These are phyloP conservation scores for Microbotryum violaceum DNA, from an alignment of 1,284 basidiomycete species.

Conservation along the genomic window DNA sequence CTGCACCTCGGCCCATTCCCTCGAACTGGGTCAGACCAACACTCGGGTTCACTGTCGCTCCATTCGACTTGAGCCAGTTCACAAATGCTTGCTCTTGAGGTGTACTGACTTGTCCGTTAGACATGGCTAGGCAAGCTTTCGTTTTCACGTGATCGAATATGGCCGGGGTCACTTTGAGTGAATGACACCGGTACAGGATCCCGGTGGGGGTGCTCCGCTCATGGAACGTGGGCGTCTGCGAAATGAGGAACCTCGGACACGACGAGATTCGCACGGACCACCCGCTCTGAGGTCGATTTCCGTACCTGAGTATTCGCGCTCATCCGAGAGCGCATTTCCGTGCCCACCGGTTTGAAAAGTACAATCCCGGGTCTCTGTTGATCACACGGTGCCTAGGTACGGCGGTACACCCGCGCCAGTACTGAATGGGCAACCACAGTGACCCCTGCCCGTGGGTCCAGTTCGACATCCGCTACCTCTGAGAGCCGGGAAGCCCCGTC, in stretches of 20 bases:
- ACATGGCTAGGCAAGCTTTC: neutral
- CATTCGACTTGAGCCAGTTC: slow-evolving; percentile 41
- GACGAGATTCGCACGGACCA: neutral
- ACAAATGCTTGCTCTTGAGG: slow-evolving; percentile 35
- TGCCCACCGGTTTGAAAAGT: too few species aligned
- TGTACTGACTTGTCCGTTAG: neutral
- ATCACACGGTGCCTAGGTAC: too few species aligned
- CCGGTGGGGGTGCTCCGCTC: neutral
- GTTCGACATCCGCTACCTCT: too few species aligned
- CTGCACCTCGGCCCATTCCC: slow-evolving; percentile 58
- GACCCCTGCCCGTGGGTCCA: too few species aligned
- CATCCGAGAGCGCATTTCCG: too few species aligned
- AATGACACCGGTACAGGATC: neutral
- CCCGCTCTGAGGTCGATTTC: neutral
- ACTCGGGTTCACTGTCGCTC: slow-evolving; percentile 38
- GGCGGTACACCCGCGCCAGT: too few species aligned
- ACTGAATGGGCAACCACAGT: too few species aligned
- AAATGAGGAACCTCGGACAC: neutral
- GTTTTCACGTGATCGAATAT: neutral
- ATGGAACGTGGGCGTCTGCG: neutral
- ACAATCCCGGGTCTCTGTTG: too few species aligned
- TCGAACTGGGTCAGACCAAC: slow-evolving; percentile 51
- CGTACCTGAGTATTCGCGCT: too few species aligned
- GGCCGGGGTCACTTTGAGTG: neutral
- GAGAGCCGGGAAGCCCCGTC: too few species aligned